Conservation (phyloP, 2,329 filamentous ascomycete species). For the Lachnellula hyalina region DNA sequence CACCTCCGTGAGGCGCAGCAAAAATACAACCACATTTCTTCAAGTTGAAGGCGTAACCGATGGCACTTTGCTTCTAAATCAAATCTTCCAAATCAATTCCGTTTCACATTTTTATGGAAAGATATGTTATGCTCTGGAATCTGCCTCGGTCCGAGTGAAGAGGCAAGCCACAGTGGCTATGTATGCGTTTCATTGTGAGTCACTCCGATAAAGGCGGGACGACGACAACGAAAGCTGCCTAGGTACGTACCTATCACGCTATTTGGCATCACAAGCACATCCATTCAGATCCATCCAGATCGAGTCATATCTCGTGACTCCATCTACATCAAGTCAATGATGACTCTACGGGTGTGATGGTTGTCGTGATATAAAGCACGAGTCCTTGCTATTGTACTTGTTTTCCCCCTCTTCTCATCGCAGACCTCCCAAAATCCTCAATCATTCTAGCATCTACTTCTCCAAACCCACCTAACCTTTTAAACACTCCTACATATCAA, state of each 20-base stretch:
- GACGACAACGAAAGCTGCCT: neutral
- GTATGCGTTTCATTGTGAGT: neutral
- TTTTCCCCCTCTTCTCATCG: slow-evolving; percentile 17
- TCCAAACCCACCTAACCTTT: neutral
- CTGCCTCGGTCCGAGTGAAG: neutral
- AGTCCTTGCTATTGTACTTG: slow-evolving; percentile 6
- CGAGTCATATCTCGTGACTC: slow-evolving; percentile 21
- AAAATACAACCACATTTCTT: too few species aligned
- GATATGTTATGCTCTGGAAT: neutral
- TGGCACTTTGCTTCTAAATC: too few species aligned
- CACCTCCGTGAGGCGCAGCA: too few species aligned
- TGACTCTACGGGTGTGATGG: slow-evolving; percentile 11
- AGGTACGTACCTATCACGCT: neutral
- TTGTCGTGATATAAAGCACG: slow-evolving; percentile 18
- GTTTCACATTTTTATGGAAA: neutral
- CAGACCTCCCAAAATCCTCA: slow-evolving; percentile 20
- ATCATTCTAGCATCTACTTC: slow-evolving; percentile 9
- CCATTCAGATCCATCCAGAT: neutral
- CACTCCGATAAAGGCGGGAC: neutral
- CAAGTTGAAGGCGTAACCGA: too few species aligned
- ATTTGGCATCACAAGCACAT: neutral
- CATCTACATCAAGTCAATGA: slow-evolving; percentile 4
- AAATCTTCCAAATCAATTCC: too few species aligned
- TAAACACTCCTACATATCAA: slow-evolving; percentile 1
- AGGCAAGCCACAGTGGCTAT: neutral